These are phyloP conservation scores for Secale cereale DNA, from an alignment of 176 grass and related monocot genomes.

Conservation along the genomic window DNA sequence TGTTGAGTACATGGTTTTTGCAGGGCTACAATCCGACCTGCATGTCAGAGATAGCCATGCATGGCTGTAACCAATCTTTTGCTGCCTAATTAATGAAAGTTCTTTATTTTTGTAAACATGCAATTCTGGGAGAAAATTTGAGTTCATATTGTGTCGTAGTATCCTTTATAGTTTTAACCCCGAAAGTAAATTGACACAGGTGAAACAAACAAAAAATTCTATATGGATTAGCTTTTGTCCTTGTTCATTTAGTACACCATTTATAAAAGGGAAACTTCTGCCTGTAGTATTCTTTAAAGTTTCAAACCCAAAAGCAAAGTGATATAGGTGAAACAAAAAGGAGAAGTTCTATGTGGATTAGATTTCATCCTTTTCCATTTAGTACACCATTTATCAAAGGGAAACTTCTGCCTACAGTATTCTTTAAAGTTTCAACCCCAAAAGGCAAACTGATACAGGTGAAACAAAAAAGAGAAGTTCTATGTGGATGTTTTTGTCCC, in stretches of 20 bases:
- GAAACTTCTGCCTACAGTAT: not conserved
- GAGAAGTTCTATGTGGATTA: not conserved
- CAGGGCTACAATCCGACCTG: too few relatives aligned
- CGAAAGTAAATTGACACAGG: not conserved
- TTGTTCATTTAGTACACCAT: not conserved
- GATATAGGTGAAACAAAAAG: not conserved
- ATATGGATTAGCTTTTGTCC: not conserved
- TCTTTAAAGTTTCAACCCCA: not conserved
- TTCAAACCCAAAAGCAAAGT: not conserved
- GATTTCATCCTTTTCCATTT: not conserved
- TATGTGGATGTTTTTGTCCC: not conserved
- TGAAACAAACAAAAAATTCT: not conserved
- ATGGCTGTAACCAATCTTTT: too few relatives aligned
- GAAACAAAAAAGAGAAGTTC: constrained; percentile 5
- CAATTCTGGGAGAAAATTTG: not conserved
- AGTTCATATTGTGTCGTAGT: not conserved
- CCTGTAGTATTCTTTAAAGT: not conserved
- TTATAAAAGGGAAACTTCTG: not conserved
- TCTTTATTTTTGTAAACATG: not conserved
- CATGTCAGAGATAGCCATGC: too few relatives aligned
- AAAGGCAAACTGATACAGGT: not conserved
- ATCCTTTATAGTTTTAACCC: not conserved
- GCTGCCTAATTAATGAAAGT: not conserved
- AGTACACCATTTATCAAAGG: not conserved
- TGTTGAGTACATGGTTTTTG: too few relatives aligned